These are phyloP conservation scores for Phytophthora citricola DNA, from an alignment of 352 stramenopile genomes.

Conservation along the genomic window DNA sequence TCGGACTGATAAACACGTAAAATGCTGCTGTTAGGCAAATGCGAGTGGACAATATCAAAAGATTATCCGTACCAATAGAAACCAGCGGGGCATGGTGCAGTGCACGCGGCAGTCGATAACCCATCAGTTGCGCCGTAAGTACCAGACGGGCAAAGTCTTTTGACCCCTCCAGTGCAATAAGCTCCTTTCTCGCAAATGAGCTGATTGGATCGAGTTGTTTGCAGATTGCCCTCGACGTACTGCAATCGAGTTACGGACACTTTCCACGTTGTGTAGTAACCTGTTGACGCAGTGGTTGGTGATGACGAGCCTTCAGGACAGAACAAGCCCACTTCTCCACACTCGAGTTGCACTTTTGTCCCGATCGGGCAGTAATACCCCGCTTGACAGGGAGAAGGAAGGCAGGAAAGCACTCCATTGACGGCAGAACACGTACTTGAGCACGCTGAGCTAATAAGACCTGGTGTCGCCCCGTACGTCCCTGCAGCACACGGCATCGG, in stretches of 20 bases:
- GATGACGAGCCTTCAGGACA: constrained; percentile 55
- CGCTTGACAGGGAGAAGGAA: constrained; percentile 54
- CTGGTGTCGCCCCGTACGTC: constrained; percentile 40
- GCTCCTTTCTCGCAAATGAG: constrained; percentile 58
- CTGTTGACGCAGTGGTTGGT: constrained; percentile 43
- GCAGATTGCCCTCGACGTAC: constrained; percentile 49
- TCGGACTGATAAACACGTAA: constrained; percentile 33
- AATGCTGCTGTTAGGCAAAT: too few relatives aligned
- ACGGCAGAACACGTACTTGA: constrained; percentile 48
- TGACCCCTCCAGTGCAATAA: constrained; percentile 64
- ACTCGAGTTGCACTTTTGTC: constrained; percentile 36
- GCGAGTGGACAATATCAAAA: too few relatives aligned
- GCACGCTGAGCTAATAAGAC: constrained; percentile 55
- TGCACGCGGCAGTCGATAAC: constrained; percentile 55
- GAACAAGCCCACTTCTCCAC: constrained; percentile 47
- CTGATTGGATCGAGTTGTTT: constrained; percentile 54
- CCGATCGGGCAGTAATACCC: constrained; percentile 69
- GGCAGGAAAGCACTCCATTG: constrained; percentile 30
- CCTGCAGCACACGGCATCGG: constrained; percentile 57
- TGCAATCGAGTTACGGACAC: constrained; percentile 18
- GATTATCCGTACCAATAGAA: constrained; percentile 61
- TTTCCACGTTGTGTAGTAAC: constrained; percentile 72
- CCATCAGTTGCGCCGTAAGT: constrained; percentile 50
- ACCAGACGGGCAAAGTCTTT: constrained; percentile 54
- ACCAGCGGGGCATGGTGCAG: constrained; percentile 59